phyloP scores from a whole-genome alignment of 176 grass and related monocot genomes.

The Olyra latifolia region DNA sequence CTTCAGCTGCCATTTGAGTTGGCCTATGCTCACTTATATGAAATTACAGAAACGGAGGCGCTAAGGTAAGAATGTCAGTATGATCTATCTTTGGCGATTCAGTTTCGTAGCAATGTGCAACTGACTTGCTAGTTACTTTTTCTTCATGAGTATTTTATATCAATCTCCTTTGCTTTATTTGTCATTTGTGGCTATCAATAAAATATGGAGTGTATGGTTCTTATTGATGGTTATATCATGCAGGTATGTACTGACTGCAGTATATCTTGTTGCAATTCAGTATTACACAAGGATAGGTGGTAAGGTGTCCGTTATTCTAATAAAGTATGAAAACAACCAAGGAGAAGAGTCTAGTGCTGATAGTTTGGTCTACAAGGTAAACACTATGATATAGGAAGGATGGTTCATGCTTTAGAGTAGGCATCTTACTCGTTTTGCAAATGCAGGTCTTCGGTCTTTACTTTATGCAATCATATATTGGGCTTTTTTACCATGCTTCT shows the following conservation, averaged over 20 bases:
- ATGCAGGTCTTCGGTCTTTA: conserved; percentile 95
- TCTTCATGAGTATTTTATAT: background rate
- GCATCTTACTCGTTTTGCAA: conserved; percentile 20
- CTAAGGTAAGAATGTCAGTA: conserved; percentile 56
- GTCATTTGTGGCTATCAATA: background rate
- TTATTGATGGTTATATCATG: conserved; percentile 26
- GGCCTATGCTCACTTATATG: conserved; percentile 96
- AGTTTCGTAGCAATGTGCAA: background rate
- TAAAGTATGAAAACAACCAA: conserved; percentile 96
- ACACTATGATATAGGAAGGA: conserved; percentile 28
- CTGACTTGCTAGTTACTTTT: conserved; percentile 4
- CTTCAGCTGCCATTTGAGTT: conserved; percentile 96
- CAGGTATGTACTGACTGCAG: conserved; percentile 84
- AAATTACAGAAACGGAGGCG: conserved; percentile 63
- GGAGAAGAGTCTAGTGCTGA: conserved; percentile 93
- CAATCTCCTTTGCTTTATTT: background rate
- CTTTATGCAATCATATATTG: conserved; percentile 99
- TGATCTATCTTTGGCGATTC: background rate
- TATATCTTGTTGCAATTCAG: conserved; percentile 96
- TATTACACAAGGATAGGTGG: conserved; percentile 97
- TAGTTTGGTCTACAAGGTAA: conserved; percentile 99
- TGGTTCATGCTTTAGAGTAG: background rate
- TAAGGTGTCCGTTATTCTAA: conserved; percentile 85
- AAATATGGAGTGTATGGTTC: conserved; percentile 1
- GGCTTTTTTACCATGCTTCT: conserved; percentile 89